A percentile compares a stretch with the other conserved stretches of the same genome.
phyloP scores from a whole-genome alignment of 768 basidiomycete genomes.

The Strobilomyces confusus region DNA sequence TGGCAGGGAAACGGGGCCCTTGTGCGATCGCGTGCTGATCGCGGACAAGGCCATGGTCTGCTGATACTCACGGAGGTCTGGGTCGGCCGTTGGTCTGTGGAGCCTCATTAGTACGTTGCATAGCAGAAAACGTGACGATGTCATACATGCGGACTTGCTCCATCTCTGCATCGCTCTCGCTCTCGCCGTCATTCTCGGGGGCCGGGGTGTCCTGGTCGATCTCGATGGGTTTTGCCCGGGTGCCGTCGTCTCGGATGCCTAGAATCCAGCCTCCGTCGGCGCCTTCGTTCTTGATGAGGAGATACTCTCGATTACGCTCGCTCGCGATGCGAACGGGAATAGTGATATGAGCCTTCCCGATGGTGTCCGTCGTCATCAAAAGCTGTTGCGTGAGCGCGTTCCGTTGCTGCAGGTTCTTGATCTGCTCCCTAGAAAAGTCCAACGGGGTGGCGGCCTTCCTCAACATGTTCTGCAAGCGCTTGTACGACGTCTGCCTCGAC shows the following conservation, averaged over 20 bases:
- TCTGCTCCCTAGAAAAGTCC: slow-evolving; percentile 97
- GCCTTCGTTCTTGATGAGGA: slow-evolving; percentile 90
- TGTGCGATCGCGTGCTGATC: slow-evolving; percentile 46
- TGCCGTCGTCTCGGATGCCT: slow-evolving; percentile 86
- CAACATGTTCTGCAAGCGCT: slow-evolving; percentile 89
- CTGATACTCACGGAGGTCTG: slow-evolving; percentile 61
- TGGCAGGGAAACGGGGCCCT: slow-evolving; percentile 25
- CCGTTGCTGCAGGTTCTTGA: slow-evolving; percentile 82
- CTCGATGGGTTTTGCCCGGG: slow-evolving; percentile 78
- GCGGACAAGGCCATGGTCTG: slow-evolving; percentile 59
- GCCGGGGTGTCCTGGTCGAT: slow-evolving; percentile 62
- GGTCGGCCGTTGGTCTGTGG: slow-evolving; percentile 41
- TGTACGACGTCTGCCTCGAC: slow-evolving; percentile 91
- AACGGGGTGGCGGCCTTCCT: slow-evolving; percentile 72
- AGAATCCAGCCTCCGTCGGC: slow-evolving; percentile 90
- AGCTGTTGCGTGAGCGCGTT: slow-evolving; percentile 93
- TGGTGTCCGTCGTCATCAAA: slow-evolving; percentile 85
- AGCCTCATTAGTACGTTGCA: slow-evolving; percentile 11
- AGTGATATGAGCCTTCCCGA: slow-evolving; percentile 83
- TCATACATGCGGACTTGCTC: slow-evolving; percentile 75
- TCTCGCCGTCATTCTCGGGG: slow-evolving; percentile 35
- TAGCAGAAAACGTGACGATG: neutral
- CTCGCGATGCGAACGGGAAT: slow-evolving; percentile 95
- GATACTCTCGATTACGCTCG: slow-evolving; percentile 90
- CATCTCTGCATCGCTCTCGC: slow-evolving; percentile 66